phyloP scores from a whole-genome alignment of 805 yeast genomes.

The Suhomyces vadensis region DNA sequence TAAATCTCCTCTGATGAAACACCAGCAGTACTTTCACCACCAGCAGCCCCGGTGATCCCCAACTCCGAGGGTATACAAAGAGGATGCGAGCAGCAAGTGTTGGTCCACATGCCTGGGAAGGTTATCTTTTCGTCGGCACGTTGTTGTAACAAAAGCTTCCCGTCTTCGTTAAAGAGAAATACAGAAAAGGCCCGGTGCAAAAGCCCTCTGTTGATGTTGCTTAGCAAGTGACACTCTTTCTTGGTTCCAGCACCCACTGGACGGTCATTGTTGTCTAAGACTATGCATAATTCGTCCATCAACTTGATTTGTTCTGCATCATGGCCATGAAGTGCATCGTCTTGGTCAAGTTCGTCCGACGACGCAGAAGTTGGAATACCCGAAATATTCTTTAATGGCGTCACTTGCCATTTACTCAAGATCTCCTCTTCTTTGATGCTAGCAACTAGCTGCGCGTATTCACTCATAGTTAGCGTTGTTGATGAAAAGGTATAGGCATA shows the following conservation, averaged over 20 bases:
- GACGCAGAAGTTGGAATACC: constrained; percentile 51
- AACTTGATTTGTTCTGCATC: constrained; percentile 91
- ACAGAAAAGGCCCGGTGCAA: constrained; percentile 96
- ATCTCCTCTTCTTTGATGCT: constrained; percentile 51
- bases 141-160: constrained; percentile 83
- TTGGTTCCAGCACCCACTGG: constrained; percentile 95
- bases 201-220: constrained; percentile 80
- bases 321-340: constrained; percentile 73
- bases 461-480: constrained; percentile 20
- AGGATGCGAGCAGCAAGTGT: constrained; percentile 98
- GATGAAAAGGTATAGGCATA: background rate
- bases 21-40: constrained; percentile 9
- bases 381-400: constrained; percentile 59
- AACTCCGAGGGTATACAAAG: constrained; percentile 79
- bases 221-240: constrained; percentile 85
- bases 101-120: constrained; percentile 96
- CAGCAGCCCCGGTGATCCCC: constrained; percentile 42
- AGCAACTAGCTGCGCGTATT: constrained; percentile 56
- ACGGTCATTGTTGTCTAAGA: constrained; percentile 79
- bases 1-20: constrained; percentile 19
- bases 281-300: constrained; percentile 97
- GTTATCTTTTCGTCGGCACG: constrained; percentile 97
- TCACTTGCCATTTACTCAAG: constrained; percentile 59
- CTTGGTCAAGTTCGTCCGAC: constrained; percentile 24
- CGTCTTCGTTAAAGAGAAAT: constrained; percentile 80